These are phyloP conservation scores for Backusella tuberculispora DNA, from an alignment of 192 early-diverging fungal species.

Conservation along the genomic window DNA sequence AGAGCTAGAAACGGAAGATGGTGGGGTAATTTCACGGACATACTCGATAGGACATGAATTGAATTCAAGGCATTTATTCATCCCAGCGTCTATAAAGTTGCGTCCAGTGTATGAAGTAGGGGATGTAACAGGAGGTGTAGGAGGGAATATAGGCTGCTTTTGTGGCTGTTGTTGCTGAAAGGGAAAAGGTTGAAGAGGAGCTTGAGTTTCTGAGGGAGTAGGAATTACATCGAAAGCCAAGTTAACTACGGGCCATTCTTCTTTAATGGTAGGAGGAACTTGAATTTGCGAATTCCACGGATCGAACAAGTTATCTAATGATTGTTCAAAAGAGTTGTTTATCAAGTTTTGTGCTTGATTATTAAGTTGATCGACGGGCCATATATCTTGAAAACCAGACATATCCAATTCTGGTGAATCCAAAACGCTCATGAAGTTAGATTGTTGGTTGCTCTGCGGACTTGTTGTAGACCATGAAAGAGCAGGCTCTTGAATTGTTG, in stretches of 20 bases:
- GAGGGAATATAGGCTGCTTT: neutral
- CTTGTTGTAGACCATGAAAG: neutral
- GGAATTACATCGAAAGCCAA: neutral
- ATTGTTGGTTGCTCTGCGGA: neutral
- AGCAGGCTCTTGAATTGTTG: neutral
- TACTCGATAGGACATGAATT: neutral
- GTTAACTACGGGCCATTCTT: neutral
- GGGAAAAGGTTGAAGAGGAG: neutral
- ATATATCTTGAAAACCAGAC: neutral
- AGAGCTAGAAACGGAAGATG: neutral
- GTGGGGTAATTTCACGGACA: constrained; percentile 9
- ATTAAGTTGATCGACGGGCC: neutral
- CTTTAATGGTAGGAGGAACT: constrained; percentile 13
- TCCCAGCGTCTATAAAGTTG: neutral
- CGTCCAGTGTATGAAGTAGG: neutral
- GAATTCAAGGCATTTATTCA: neutral
- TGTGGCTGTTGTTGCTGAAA: neutral
- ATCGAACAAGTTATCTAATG: neutral
- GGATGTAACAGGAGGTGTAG: neutral
- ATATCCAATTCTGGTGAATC: neutral
- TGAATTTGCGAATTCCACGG: neutral
- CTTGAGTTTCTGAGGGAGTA: neutral
- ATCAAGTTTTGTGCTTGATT: neutral
- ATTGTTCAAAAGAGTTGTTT: constrained; percentile 12
- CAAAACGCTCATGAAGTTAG: neutral